These are phyloP conservation scores for Xanthoparmelia taractica DNA, from an alignment of 495 filamentous ascomycete species.

Conservation along the genomic window DNA sequence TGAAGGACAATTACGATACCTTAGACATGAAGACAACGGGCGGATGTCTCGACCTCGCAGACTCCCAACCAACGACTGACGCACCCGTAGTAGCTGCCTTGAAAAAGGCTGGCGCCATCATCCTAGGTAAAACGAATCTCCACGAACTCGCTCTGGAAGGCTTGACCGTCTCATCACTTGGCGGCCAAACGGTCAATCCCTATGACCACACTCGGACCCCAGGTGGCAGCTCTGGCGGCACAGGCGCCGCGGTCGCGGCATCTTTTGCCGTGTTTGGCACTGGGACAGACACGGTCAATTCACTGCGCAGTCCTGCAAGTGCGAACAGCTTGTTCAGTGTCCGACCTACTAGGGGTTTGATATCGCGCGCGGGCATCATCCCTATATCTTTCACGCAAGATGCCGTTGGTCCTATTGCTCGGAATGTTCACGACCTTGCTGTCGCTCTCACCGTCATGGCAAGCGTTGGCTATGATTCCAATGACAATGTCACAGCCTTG, in stretches of 20 bases:
- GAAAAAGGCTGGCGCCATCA: conserved; percentile 50
- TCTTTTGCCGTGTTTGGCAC: conserved; percentile 50
- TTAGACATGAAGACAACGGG: conserved; percentile 48
- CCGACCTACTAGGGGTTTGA: conserved; percentile 50
- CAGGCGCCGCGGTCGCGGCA: conserved; percentile 52
- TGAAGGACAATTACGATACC: conserved; percentile 59
- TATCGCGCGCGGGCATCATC: conserved; percentile 47
- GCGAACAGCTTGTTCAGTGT: conserved; percentile 55
- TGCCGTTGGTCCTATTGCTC: conserved; percentile 51
- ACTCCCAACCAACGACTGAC: conserved; percentile 39
- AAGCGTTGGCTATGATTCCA: conserved; percentile 38
- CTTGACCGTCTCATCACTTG: conserved; percentile 49
- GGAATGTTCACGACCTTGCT: conserved; percentile 46
- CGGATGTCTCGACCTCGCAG: conserved; percentile 40
- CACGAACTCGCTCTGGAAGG: conserved; percentile 61
- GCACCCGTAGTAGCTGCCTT: conserved; percentile 45
- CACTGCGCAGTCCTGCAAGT: conserved; percentile 53
- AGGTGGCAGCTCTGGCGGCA: conserved; percentile 57
- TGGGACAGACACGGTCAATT: conserved; percentile 60
- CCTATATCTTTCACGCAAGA: conserved; percentile 58
- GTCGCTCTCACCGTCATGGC: conserved; percentile 51
- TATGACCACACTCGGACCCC: conserved; percentile 55
- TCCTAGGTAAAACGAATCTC: conserved; percentile 58
- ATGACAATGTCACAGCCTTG: conserved; percentile 38
- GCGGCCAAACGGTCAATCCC: conserved; percentile 56